A percentile compares a stretch with the other conserved stretches of the same genome.
Evolutionary conservation across 352 stramenopile species (phyloP).

Genomic region (Thalassiosira mediterranea): DNA sequence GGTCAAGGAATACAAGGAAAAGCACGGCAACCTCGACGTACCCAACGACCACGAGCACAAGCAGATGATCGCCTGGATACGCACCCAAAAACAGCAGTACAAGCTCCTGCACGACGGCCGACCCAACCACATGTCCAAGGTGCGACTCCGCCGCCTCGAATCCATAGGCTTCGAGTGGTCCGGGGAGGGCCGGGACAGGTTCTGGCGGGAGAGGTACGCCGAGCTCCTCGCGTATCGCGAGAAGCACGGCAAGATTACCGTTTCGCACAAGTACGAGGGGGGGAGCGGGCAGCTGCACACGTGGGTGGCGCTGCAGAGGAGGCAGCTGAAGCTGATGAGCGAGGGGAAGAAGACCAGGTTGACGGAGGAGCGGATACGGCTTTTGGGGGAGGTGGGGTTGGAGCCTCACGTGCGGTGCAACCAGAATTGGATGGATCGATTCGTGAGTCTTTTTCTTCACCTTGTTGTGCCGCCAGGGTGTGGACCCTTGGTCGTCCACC

Average conservation of each 20-base stretch:
- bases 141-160: constrained; percentile 60
- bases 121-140: constrained; percentile 52
- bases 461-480: too few species aligned
- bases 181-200: constrained; percentile 31
- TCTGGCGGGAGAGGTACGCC: constrained; percentile 32
- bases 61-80: constrained; percentile 62
- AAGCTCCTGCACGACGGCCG: constrained; percentile 59
- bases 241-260: constrained; percentile 9
- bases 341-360: constrained; percentile 36
- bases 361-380: constrained; percentile 15
- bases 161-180: constrained; percentile 68
- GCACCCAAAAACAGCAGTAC: constrained; percentile 68
- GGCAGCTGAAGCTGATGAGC: constrained; percentile 27
- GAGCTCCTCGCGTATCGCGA: constrained; percentile 22
- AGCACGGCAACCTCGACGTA: constrained; percentile 59
- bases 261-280: constrained; percentile 25
- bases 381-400: constrained; percentile 33
- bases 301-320: constrained; percentile 25
- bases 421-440: constrained; percentile 42
- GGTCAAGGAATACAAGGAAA: constrained; percentile 60
- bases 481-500: too few species aligned
- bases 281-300: constrained; percentile 25
- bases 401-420: constrained; percentile 25
- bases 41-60: constrained; percentile 64
- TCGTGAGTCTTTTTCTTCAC: constrained; percentile 7